Conservation (phyloP, 2,329 filamentous ascomycete genomes). For the Pezicula neosporulosa region DNA sequence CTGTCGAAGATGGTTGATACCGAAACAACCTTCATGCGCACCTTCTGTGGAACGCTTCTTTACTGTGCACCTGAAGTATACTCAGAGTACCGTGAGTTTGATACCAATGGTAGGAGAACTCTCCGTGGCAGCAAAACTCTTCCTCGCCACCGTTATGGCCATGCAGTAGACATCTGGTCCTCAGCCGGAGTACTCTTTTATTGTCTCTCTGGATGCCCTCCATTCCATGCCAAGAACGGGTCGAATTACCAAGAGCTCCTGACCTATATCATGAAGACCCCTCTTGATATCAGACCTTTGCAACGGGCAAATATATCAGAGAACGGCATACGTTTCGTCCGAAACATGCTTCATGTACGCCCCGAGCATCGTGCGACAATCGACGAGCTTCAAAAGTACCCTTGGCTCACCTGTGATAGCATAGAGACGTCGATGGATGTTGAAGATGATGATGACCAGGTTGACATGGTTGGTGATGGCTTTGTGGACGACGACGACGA, state of each 20-base stretch:
- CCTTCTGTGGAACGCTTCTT: conserved; percentile 91
- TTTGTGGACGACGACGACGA: conserved; percentile 11
- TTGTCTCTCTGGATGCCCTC: conserved; percentile 73
- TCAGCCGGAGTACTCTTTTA: conserved; percentile 90
- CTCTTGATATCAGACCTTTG: conserved; percentile 65
- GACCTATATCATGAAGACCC: conserved; percentile 78
- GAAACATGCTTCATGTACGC: conserved; percentile 76
- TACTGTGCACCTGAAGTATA: conserved; percentile 98
- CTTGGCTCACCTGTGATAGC: conserved; percentile 58
- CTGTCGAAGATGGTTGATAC: conserved; percentile 91
- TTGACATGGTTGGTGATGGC: conserved; percentile 17
- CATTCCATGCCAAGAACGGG: conserved; percentile 75
- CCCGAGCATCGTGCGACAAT: conserved; percentile 76
- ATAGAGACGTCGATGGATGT: conserved; percentile 19
- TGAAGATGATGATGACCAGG: conserved; percentile 11
- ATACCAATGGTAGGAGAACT: conserved; percentile 59
- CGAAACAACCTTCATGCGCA: conserved; percentile 88
- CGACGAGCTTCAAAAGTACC: conserved; percentile 63
- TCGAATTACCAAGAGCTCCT: conserved; percentile 77
- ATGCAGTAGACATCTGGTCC: conserved; percentile 95
- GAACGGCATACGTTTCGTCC: conserved; percentile 69
- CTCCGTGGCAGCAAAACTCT: conserved; percentile 29
- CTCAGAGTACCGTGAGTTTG: conserved; percentile 65
- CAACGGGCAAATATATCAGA: conserved; percentile 55
- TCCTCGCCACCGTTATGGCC: conserved; percentile 68